Percentiles rank a stretch among this genome's conserved stretches.
These are phyloP conservation scores for Lentinula sp. DNA, from an alignment of 768 basidiomycete genomes.

Conservation along the genomic window DNA sequence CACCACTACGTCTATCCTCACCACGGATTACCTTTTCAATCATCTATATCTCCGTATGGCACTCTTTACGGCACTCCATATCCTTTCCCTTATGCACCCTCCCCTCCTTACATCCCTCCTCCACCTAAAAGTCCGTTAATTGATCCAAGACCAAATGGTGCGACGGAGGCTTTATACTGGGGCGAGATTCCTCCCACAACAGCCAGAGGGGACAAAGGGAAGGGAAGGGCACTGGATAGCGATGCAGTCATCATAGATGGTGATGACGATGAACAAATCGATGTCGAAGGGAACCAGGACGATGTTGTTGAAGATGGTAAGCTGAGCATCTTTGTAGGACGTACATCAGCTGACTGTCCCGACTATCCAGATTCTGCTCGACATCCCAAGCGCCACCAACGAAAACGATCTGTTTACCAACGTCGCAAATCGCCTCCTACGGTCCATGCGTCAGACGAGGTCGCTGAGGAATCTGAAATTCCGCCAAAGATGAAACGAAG, in stretches of 20 bases:
- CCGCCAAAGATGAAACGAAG: slow-evolving; percentile 2
- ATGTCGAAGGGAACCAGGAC: not conserved
- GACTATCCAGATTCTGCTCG: not conserved
- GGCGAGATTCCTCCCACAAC: not conserved
- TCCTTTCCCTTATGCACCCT: not conserved
- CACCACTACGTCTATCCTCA: not conserved
- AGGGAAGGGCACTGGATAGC: not conserved
- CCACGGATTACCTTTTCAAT: not conserved
- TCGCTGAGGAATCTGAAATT: not conserved
- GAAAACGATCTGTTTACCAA: not conserved
- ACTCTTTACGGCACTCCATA: not conserved
- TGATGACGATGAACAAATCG: not conserved
- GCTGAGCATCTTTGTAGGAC: not conserved
- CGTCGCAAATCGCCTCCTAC: not conserved
- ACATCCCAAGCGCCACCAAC: not conserved
- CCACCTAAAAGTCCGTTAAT: not conserved
- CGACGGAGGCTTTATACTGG: not conserved
- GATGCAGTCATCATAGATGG: not conserved
- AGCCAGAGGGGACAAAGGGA: not conserved
- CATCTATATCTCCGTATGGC: not conserved
- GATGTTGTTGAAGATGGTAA: not conserved
- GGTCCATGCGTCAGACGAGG: not conserved
- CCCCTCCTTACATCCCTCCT: not conserved
- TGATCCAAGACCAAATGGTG: not conserved
- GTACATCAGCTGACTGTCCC: not conserved